These are phyloP conservation scores for Zymoseptoria pseudotritici DNA, from an alignment of 2,329 filamentous ascomycete genomes.

Conservation along the genomic window DNA sequence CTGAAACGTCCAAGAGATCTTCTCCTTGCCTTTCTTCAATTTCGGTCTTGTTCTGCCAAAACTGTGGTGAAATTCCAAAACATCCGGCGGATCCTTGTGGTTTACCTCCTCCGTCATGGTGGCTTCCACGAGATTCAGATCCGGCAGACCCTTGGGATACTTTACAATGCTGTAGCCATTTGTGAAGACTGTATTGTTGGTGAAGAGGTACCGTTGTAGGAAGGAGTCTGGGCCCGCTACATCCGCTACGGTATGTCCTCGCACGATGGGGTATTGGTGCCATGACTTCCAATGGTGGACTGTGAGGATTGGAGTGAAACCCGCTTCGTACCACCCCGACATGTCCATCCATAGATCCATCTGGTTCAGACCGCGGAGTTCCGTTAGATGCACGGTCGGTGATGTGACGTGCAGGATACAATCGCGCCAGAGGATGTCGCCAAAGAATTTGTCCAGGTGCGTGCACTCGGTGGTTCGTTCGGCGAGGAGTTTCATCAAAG, in stretches of 20 bases:
- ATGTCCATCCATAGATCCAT: slow-evolving; percentile 23
- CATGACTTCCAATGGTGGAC: slow-evolving; percentile 27
- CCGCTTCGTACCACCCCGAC: slow-evolving; percentile 24
- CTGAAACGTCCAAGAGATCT: slow-evolving; percentile 21
- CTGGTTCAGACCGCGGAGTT: slow-evolving; percentile 22
- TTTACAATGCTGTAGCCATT: slow-evolving; percentile 22
- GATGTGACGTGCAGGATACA: slow-evolving; percentile 22
- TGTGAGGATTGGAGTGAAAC: slow-evolving; percentile 17
- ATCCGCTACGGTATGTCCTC: slow-evolving; percentile 19
- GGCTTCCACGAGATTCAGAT: slow-evolving; percentile 21
- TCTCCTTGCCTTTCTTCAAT: slow-evolving; percentile 18
- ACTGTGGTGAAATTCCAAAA: slow-evolving; percentile 19
- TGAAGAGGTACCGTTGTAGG: slow-evolving; percentile 21
- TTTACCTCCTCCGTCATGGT: slow-evolving; percentile 22
- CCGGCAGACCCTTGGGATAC: slow-evolving; percentile 22
- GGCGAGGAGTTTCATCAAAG: slow-evolving; percentile 20
- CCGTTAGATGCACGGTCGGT: slow-evolving; percentile 21
- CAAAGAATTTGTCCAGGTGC: slow-evolving; percentile 17
- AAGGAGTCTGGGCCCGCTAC: slow-evolving; percentile 22
- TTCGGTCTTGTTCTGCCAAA: slow-evolving; percentile 20
- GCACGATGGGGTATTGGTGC: slow-evolving; percentile 19
- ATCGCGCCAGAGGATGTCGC: slow-evolving; percentile 23
- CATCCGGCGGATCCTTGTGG: slow-evolving; percentile 8
- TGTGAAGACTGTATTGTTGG: slow-evolving; percentile 20
- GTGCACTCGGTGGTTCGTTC: slow-evolving; percentile 17